Base-by-base conservation (phyloP, 768 basidiomycete species). In the Lentinus brumalis region DNA sequence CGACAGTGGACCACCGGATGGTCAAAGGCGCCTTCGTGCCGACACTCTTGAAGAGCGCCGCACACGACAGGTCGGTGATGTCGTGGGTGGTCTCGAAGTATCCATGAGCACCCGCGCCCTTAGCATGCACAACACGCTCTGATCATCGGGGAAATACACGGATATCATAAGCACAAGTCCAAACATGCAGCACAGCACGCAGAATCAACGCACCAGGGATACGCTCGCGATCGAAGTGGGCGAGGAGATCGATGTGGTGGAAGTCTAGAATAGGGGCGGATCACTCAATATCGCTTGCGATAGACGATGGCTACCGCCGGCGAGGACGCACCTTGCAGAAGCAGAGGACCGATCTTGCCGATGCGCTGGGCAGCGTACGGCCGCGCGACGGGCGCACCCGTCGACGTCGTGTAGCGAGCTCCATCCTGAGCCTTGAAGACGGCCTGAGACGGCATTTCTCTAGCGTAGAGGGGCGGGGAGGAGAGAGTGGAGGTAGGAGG, bases 201-300 rank as follows among this genome's bases (percentile, higher is more conserved):
- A 30, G 47, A 44, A 30, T 57, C 60, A 54, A 59, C 62, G 47
- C 40, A 71, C 71, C 71, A 15, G 96, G 96, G 70, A 98, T 96
- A 73, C 96, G 90, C 76, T 97, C 95, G 61, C 92, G 88, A 74
- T 93, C 92, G 69, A 96, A 95, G 79, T 96, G 95, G 15, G 92
- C 88, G 63, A 98, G 86, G 51, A 90, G 79, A 76, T 94, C 93
- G 70, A 96, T 88, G 75, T 91, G 86, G 75, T 92, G 88, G 79
- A 93, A 94, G 73, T 94, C 92, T 91, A 57, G 31, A 52, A n/a
- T 32, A 26, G 44, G 15, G 50, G 62, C 57, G 61, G 57, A 65
- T 71, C 44, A 74, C n/a, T 49, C 29, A 46, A 51, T 53, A 55
- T 57, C 21, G 61, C 55, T 52, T 46, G 54, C 21, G 38, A 15